Conservation (phyloP, 495 filamentous ascomycete species). For the Oleoguttula mirabilis region DNA sequence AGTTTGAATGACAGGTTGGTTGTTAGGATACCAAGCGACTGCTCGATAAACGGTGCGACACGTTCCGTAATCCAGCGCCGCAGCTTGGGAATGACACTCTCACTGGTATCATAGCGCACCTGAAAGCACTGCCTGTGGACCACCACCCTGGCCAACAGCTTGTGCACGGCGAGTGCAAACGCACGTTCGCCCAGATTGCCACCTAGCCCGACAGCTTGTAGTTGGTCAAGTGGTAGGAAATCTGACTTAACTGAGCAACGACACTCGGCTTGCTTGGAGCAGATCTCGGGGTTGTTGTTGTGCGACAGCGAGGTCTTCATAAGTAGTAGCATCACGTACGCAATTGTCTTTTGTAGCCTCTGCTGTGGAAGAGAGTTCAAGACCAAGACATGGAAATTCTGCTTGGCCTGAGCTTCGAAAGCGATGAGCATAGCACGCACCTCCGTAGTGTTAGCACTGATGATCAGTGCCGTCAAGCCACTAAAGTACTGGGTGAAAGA, state of each 20-base stretch:
- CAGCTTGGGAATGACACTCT: conserved; percentile 49
- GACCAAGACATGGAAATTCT: conserved; percentile 18
- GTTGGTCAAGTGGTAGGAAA: conserved; percentile 21
- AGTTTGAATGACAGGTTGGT: neutral
- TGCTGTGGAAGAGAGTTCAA: conserved; percentile 8
- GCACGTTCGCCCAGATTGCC: conserved; percentile 49
- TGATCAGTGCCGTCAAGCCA: neutral
- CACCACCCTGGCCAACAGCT: conserved; percentile 19
- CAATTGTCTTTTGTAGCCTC: conserved; percentile 11
- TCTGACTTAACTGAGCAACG: conserved; percentile 3
- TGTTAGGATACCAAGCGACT: conserved; percentile 5
- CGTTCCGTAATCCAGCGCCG: conserved; percentile 33
- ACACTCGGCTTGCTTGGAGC: conserved; percentile 1
- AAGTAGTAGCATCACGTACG: conserved; percentile 19
- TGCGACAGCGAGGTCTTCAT: conserved; percentile 13
- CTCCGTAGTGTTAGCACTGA: neutral
- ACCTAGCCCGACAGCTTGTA: conserved; percentile 61
- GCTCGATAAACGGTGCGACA: conserved; percentile 20
- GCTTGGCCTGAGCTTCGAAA: neutral
- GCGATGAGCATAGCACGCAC: neutral
- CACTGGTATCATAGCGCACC: conserved; percentile 29
- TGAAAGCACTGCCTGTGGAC: conserved; percentile 24
- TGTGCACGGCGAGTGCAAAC: conserved; percentile 20
- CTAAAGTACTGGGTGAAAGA: conserved; percentile 3
- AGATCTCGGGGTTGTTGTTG: conserved; percentile 1